Evolutionary conservation across 2,329 filamentous ascomycete genomes (phyloP).

Genomic region (Cercospora zeina): DNA sequence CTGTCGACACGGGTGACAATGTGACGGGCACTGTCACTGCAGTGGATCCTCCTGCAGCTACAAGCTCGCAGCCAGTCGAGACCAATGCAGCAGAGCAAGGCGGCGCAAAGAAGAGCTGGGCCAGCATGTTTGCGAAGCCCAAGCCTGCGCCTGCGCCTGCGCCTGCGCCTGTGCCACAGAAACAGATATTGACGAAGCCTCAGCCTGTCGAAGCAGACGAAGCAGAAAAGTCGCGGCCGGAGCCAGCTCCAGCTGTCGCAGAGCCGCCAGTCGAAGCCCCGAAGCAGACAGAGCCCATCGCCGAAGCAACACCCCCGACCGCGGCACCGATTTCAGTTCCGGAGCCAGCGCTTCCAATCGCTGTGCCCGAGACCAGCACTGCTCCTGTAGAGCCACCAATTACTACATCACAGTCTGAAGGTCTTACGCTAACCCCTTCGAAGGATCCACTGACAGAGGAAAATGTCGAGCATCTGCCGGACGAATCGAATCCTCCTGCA

Average conservation of each 20-base stretch:
- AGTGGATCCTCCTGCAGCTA: slow-evolving; percentile 34
- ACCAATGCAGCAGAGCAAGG: slow-evolving; percentile 40
- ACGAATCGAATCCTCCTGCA: slow-evolving; percentile 72
- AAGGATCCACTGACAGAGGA: slow-evolving; percentile 84
- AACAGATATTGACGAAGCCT: slow-evolving; percentile 33
- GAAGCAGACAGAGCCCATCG: slow-evolving; percentile 21
- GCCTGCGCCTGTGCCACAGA: slow-evolving; percentile 48
- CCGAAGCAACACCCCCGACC: slow-evolving; percentile 28
- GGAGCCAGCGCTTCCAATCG: slow-evolving; percentile 12
- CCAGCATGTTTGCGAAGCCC: slow-evolving; percentile 54
- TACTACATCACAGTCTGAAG: slow-evolving; percentile 22
- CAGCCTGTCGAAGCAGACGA: slow-evolving; percentile 39
- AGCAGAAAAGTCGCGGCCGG: slow-evolving; percentile 33
- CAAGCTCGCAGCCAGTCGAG: slow-evolving; percentile 41
- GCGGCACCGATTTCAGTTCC: slow-evolving; percentile 38
- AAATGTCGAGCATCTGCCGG: slow-evolving; percentile 87
- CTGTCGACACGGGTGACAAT: slow-evolving; percentile 38
- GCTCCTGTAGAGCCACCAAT: slow-evolving; percentile 26
- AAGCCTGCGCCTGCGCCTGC: slow-evolving; percentile 54
- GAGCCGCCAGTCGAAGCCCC: slow-evolving; percentile 26
- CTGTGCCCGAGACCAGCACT: slow-evolving; percentile 33
- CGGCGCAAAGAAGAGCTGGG: slow-evolving; percentile 55
- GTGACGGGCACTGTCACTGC: slow-evolving; percentile 47
- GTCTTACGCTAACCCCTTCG: slow-evolving; percentile 59
- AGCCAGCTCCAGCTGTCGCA: slow-evolving; percentile 10